Conservation (phyloP, 2,329 filamentous ascomycete species). For the Aspergillus fumigatus region DNA sequence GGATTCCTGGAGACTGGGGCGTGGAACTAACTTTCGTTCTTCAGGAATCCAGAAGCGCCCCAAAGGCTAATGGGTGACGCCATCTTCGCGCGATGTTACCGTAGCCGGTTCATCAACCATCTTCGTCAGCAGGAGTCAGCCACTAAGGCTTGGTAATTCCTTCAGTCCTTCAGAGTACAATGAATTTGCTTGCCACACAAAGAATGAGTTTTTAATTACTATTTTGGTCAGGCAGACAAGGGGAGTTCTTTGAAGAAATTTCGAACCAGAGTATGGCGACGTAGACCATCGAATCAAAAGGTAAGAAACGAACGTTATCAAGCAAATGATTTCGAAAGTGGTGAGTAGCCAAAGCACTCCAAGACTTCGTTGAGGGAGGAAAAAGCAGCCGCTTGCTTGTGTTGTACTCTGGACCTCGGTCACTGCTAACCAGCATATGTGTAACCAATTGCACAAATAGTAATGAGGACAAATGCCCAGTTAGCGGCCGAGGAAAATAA, state of each 20-base stretch:
- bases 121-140: not conserved
- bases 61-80: not conserved
- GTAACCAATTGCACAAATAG: not conserved
- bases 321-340: no score
- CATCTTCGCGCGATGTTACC: conserved; percentile 5
- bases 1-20: not conserved
- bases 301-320: not conserved
- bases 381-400: not conserved
- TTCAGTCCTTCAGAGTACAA: not conserved
- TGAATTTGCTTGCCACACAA: not conserved
- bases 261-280: not conserved
- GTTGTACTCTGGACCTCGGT: not conserved
- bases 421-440: not conserved
- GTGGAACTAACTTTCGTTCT: not conserved
- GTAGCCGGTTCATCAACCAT: not conserved
- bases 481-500: not conserved
- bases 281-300: not conserved
- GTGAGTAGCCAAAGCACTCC: not conserved
- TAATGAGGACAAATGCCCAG: not conserved
- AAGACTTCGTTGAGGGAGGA: not conserved
- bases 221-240: not conserved
- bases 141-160: not conserved
- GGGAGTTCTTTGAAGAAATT: not conserved
- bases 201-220: not conserved
- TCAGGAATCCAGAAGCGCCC: not conserved